Conservation (phyloP, 768 basidiomycete species). For the Symmetrospora coprosmae region DNA sequence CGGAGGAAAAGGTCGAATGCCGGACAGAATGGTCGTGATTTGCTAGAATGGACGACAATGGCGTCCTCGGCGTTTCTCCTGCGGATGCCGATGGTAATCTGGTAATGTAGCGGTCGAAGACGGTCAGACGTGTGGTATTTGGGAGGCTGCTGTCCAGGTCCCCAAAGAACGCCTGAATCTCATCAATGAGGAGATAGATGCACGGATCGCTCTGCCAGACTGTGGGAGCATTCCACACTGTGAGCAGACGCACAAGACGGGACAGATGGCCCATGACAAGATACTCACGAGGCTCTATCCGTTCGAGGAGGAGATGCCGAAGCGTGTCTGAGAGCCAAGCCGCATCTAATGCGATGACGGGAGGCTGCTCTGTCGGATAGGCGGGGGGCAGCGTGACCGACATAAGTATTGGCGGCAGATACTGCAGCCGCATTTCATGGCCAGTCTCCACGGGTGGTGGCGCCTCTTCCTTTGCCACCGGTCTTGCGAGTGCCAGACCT, state of each 20-base stretch:
- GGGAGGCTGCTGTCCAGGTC: not conserved
- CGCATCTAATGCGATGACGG: not conserved
- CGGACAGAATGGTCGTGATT: conserved; percentile 10
- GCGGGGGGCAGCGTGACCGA: not conserved
- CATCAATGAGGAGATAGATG: conserved; percentile 7
- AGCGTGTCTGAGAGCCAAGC: not conserved
- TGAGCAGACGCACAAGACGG: not conserved
- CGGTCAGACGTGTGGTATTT: not conserved
- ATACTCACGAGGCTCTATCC: conserved; percentile 1
- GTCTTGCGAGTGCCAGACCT: no score
- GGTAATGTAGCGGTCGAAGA: conserved; percentile 14
- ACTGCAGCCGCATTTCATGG: not conserved
- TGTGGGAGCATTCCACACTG: not conserved
- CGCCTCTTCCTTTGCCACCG: not conserved
- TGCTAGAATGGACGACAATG: not conserved
- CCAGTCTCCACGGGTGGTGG: not conserved
- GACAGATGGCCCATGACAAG: not conserved
- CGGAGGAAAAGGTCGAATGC: conserved; percentile 8
- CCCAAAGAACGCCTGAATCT: not conserved
- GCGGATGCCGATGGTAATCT: not conserved
- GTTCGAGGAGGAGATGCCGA: not conserved
- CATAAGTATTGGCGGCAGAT: conserved; percentile 6
- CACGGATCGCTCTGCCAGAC: conserved; percentile 16
- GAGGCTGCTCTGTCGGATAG: conserved; percentile 9
- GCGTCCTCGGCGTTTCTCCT: not conserved